Evolutionary conservation across 306 rosid species (phyloP).

Genomic region (Corylus americana): DNA sequence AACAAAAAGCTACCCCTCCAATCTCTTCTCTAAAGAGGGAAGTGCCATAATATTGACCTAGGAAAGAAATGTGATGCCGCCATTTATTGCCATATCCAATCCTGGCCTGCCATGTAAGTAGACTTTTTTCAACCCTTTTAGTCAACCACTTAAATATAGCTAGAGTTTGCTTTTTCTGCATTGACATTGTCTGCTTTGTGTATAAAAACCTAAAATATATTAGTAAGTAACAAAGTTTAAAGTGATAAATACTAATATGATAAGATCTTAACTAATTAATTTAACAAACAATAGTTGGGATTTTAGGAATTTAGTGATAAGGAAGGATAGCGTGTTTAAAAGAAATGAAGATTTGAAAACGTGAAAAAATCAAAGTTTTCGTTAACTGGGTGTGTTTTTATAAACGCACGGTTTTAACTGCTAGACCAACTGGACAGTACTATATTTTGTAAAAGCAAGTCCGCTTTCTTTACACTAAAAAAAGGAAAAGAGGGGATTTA

Average conservation of each 20-base stretch:
- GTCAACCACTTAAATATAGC: constrained; percentile 64
- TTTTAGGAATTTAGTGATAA: too few species aligned
- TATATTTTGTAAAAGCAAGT: too few species aligned
- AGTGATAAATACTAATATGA: too few species aligned
- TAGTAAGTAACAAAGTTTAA: background rate
- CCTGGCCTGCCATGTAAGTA: constrained; percentile 34
- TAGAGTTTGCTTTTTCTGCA: constrained; percentile 30
- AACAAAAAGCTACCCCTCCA: constrained; percentile 30
- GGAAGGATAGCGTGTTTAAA: too few species aligned
- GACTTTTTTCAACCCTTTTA: constrained; percentile 23
- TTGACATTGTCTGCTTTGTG: constrained; percentile 21
- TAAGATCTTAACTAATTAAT: too few species aligned
- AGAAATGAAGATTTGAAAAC: too few species aligned
- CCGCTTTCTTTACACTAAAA: too few species aligned
- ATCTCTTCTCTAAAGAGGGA: constrained; percentile 54
- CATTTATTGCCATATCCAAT: constrained; percentile 40
- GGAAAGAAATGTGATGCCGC: constrained; percentile 55
- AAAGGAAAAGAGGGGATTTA: background rate
- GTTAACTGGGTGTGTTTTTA: too few species aligned
- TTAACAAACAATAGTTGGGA: too few species aligned
- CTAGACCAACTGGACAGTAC: too few species aligned
- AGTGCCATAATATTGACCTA: constrained; percentile 47
- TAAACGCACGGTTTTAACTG: too few species aligned
- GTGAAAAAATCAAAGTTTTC: too few species aligned
- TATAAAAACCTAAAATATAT: constrained; percentile 20